phyloP scores from a whole-genome alignment of 1,284 basidiomycete species.

The Ustilago trichophora region DNA sequence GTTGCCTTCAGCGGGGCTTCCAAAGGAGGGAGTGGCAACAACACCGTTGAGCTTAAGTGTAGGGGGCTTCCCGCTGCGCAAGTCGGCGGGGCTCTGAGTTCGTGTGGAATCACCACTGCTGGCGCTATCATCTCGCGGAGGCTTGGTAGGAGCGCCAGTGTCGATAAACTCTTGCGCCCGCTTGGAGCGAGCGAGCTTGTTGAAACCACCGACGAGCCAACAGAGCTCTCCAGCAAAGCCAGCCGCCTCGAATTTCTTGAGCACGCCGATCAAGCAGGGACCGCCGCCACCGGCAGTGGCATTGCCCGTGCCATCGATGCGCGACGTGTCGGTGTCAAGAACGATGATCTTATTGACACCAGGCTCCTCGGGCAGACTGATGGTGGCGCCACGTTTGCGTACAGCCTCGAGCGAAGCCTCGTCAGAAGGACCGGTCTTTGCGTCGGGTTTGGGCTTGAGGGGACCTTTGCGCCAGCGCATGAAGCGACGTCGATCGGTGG shows the following conservation, averaged over 20 bases:
- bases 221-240: conserved; percentile 58
- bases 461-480: conserved; percentile 53
- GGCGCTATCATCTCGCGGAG: neutral
- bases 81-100: neutral
- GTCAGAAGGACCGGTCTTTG: conserved; percentile 7
- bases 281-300: conserved; percentile 60
- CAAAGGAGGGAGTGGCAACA: conserved; percentile 6
- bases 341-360: conserved; percentile 59
- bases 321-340: conserved; percentile 57
- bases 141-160: conserved; percentile 10
- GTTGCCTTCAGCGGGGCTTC: conserved; percentile 4
- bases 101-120: neutral
- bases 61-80: conserved; percentile 12
- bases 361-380: conserved; percentile 27
- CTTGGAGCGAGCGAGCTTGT: conserved; percentile 36
- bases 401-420: conserved; percentile 17
- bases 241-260: conserved; percentile 63
- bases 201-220: conserved; percentile 65
- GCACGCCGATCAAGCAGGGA: conserved; percentile 60
- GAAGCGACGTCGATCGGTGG: conserved; percentile 45
- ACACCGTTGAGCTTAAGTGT: conserved; percentile 30
- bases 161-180: conserved; percentile 33
- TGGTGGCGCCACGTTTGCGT: conserved; percentile 27
- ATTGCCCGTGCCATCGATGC: conserved; percentile 51
- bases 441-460: conserved; percentile 17